Evolutionary conservation across 305 asterid genomes (phyloP).

Genomic region (Fraxinus baroniana): DNA sequence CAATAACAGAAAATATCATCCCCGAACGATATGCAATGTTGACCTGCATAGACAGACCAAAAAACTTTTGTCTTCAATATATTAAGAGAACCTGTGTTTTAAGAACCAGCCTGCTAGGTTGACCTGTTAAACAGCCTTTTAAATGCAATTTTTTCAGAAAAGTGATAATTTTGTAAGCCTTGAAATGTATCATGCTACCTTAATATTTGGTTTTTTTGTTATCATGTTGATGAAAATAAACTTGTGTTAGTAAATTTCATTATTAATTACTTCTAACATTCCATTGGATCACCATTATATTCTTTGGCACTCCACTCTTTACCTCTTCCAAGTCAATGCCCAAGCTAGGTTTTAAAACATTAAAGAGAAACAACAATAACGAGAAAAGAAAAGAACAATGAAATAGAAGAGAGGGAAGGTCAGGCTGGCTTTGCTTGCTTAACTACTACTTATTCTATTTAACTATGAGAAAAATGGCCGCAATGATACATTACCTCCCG

Average conservation of each 20-base stretch:
- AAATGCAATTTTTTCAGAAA: not conserved
- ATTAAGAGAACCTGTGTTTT: not conserved
- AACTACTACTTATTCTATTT: not conserved
- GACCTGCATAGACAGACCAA: slow-evolving; percentile 45
- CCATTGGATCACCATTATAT: too few relatives aligned
- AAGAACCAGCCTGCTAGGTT: not conserved
- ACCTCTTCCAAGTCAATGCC: not conserved
- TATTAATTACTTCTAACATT: not conserved
- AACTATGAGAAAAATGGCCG: not conserved
- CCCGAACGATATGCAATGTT: slow-evolving; percentile 67
- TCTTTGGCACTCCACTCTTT: not conserved
- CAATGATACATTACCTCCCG: slow-evolving; percentile 61
- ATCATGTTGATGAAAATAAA: not conserved
- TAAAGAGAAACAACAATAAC: not conserved
- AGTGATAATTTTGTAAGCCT: not conserved
- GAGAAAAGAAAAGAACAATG: not conserved
- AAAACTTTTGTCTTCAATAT: not conserved
- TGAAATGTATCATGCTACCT: not conserved
- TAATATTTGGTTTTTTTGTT: not conserved
- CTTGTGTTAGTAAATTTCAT: not conserved
- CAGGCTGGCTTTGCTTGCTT: not conserved
- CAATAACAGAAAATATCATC: slow-evolving; percentile 70
- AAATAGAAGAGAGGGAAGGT: not conserved
- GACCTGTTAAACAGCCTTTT: not conserved
- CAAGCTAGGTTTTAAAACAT: not conserved